Evolutionary conservation across 75 land plant species (phyloP), one percentile per base, ranked within the genome.

Genomic region (Cryptomeria japonica): DNA sequence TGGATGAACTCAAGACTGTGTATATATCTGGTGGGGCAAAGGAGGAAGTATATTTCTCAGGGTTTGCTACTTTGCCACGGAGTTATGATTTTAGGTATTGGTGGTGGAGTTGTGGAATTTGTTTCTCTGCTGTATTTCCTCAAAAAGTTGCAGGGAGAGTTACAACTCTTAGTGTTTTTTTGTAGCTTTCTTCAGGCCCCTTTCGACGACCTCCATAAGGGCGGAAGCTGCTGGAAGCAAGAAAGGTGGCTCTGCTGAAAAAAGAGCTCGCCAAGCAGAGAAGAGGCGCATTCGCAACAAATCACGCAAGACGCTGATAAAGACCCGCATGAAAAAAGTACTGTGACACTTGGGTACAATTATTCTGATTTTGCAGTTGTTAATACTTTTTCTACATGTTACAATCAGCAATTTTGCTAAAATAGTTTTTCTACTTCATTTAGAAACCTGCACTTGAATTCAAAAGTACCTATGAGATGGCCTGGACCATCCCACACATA

Each of bases 181-280:
- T 41, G 82, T 19, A 39, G 15, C 38, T 79, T 41, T 39, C 5
- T 39, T 79, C 41, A 38, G 25, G 16, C 82, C 82, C 42, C 42
- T 79, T 22, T 18, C 42, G 25, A 79, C 41, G 42, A 38, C 82
- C 18, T 79, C 82, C 42, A 79, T 38, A 79, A 83, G 89, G 58
- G 88, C 90, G 3, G 86, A 93, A 56, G 94, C 95, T 13, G 93
- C 93, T 32, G 89, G 94, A 41, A 87, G 44, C 73, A 93, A 92
- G 91, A 96, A 96, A 88, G 84, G 93, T 12, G 96, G 95, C 86
- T 95, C 97, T 15, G 97, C 99, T 79, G 96, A 88, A 0, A 98
- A 98, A 91, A 94, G 99, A 85, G 97, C 95, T 56, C 93, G 97
- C 3, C 95, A 95, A 85, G 88, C 97, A 16, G 98, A 96, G 93